Base-by-base conservation (phyloP, 1,139 yeast genomes). In the Saccharomyces hybrid region DNA sequence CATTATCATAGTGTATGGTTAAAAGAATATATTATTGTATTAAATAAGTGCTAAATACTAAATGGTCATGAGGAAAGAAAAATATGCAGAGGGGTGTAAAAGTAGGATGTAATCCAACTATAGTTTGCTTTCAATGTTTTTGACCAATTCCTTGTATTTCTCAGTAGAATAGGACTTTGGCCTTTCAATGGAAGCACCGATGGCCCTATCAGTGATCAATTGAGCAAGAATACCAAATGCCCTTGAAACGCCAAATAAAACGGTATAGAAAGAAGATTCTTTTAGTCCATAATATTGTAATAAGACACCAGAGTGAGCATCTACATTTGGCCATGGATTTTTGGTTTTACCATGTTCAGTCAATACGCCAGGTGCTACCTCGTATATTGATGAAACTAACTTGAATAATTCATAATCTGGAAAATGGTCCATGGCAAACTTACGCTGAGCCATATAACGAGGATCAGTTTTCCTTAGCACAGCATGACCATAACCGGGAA, bases 251-350 rank as follows among this genome's bases (percentile, higher is more conserved):
- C 98, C 99, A 75, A 93, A 93, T 72, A 91, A 82, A 54, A 93
- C 99, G 55, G 99, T 93, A 84, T 93, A 93, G 88, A 89, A 93
- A 55, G 95, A 84, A 68, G 90, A 88, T 79, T 93, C 96, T 59
- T 88, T 87, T 76, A 93, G 82, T 64, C 98, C 98, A 79, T 91
- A 93, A 83, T 93, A 90, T 77, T 91, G 96, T 78, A 93, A 84
- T 68, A 93, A 78, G 64, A 91, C 96, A 78, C 98, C 98, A 54
- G 97, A 90, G 77, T 89, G 96, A 57, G 97, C 88, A 77, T 91
- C 98, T 67, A 91, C 98, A 75, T 91, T 91, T 76, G 98, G 98
- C 93, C 93, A 90, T 77, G 97, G 97, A 83, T 90, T 91, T 84
- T 89, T 88, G 71, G 97, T 90, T 83, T 91, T 91, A 76, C 98